Base-by-base conservation (phyloP, 2,329 filamentous ascomycete species). In the Fusarium mundagurra region DNA sequence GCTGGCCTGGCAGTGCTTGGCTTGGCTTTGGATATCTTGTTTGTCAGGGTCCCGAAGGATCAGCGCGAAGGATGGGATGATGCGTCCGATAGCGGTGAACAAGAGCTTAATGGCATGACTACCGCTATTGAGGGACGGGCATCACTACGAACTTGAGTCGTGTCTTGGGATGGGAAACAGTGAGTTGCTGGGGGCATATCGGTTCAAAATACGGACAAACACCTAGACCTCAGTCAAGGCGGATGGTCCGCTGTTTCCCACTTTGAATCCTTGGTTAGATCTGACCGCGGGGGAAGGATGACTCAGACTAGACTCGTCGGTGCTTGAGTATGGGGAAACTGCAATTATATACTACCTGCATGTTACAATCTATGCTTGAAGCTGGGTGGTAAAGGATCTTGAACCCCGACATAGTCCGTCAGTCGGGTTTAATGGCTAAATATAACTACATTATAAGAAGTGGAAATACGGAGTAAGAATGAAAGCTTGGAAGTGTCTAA, bases 31-130 rank as follows among this genome's bases (percentile, higher is more conserved):
- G 67, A 70, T 13, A 9, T 70, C 17, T 6, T 44, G 4, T 71
- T 70, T 33, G 67, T 70, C 27, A 66, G 67, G 18, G 7, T 70
- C 16, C 67, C 67, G 4, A 70, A 71, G 18, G 67, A 70, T 20
- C 53, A 70, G 16, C 67, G 67, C 4, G 67, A 70, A 12, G 67
- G 67, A 8, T 70, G 67, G 67, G 61, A 70, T 24, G 67, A 66
- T 12, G 14, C 53, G 5, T 45, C 67, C 8, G 53, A 55, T 6
- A 38, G 33, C 20, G 47, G 58, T 24, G 60, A 39, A 6, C 67
- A 44, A 33, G 61, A 54, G 16, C 29, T 60, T 3, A 39, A 48
- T 22, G 67, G 60, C 3, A 51, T 61, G 61, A 71, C 60, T 5
- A 70, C 67, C 1, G 67, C 60, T 10, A 10, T 71, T 5, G 67